Evolutionary conservation across 2,329 filamentous ascomycete genomes (phyloP), one percentile per base, ranked within the genome.

Genomic region (Calonectria fujianensis): DNA sequence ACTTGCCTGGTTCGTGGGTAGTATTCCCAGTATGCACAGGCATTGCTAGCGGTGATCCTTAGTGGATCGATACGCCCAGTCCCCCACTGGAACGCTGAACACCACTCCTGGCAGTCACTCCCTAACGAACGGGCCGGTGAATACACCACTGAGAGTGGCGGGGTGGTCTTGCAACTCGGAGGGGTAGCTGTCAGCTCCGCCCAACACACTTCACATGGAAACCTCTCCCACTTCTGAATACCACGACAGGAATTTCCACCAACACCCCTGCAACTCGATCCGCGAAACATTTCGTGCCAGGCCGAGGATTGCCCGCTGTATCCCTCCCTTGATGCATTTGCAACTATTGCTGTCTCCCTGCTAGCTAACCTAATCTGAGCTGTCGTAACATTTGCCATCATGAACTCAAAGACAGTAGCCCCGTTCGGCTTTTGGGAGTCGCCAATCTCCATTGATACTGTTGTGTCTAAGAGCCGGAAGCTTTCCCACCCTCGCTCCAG

Each of bases 371-470:
- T 16, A 16, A 63, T 63, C 35, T 63, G 24, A 65, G 16, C 27
- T 39, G 35, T 50, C 41, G 31, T 4, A 9, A n/a, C 20, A 41
- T 65, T 48, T 29, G 71, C 27, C 32, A 65, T 31, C n/a, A 81
- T 81, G 78, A 10, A 54, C 3, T 18, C 65, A 4, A 81, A 74
- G 27, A 78, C 71, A 59, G 69, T 78, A 20, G 83, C 78, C 0
- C 82, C 81, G 3, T 86, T 87, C 31, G 86, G 86, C 29, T 78
- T 83, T 10, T 88, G 86, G 86, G 72, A 81, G 18, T 87, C 86
- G 4, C 80, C 82, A 11, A 86, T 88, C 54, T 83, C 83, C 1
- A 72, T 81, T 16, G 85, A 86, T 20, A 82, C 83, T 1, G 82
- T 85, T 2, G 84, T 83, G 2, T 83, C 83, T 5, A 84, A 84